These are phyloP conservation scores for Melanogaster broomeanus DNA, from an alignment of 768 basidiomycete genomes.

Conservation along the genomic window DNA sequence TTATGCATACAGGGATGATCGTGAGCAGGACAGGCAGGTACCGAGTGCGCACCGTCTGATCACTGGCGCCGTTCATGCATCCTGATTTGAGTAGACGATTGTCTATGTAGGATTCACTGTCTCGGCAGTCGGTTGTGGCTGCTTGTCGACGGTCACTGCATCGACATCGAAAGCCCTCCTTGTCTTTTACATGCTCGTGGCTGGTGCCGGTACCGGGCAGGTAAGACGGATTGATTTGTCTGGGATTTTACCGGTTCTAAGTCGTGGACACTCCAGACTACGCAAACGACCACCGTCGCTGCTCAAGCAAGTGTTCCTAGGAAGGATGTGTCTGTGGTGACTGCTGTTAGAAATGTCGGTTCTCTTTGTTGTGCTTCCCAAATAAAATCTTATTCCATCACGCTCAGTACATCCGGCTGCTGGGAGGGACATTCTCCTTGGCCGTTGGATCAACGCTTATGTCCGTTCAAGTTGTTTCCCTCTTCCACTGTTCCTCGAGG, in stretches of 20 bases:
- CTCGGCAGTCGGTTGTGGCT: constrained; percentile 72
- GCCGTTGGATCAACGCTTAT: constrained; percentile 64
- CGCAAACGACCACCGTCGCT: constrained; percentile 68
- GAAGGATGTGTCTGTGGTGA: constrained; percentile 77
- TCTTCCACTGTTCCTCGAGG: constrained; percentile 4
- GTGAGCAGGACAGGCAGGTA: constrained; percentile 69
- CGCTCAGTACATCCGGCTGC: constrained; percentile 59
- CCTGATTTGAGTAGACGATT: constrained; percentile 41
- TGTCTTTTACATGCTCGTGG: constrained; percentile 61
- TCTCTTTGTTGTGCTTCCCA: not conserved
- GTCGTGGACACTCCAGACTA: constrained; percentile 38
- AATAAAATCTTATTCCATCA: not conserved
- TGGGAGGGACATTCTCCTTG: constrained; percentile 70
- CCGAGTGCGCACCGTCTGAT: constrained; percentile 35
- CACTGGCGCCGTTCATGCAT: not conserved
- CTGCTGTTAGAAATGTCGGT: constrained; percentile 61
- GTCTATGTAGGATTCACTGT: constrained; percentile 65
- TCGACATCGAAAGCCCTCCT: constrained; percentile 49
- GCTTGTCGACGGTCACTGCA: constrained; percentile 61
- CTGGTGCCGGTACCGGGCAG: constrained; percentile 62
- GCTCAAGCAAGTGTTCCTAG: constrained; percentile 72
- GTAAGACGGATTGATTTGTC: constrained; percentile 25
- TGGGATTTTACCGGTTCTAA: constrained; percentile 11
- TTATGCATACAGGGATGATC: constrained; percentile 49
- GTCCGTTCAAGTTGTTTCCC: constrained; percentile 29